Base-by-base conservation (phyloP, 1,284 basidiomycete genomes). In the Takashimella tepidaria region DNA sequence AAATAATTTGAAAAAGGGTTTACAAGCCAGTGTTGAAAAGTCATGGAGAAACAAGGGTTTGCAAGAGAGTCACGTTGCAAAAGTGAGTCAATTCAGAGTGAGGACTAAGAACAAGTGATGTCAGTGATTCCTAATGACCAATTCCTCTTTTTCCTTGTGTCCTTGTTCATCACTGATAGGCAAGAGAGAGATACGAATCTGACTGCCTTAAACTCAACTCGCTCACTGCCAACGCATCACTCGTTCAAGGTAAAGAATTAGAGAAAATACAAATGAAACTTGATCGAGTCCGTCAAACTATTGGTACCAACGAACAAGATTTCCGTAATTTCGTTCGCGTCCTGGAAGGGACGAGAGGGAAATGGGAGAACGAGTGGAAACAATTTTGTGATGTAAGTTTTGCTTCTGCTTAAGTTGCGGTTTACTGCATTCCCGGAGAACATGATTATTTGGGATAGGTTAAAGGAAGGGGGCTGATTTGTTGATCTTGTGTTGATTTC, bases 311-410 rank as follows among this genome's bases (percentile, higher is more conserved):
- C 72, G 91, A 95, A 74, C 82, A 86, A 25, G 95, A 99, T 65
- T 98, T 93, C 68, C 82, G 83, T 27, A 89, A 90, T 73, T 95
- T 92, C 73, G 84, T 90, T 8, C 83, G 83, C 52, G 87, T 86
- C 0, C 77, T 97, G 49, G 83, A 85, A 61, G 87, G 90, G 54
- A 96, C 91, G 20, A 83, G 82, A 45, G 79, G 78, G 54, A 88
- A 88, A 69, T 98, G 95, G 95, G 92, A 97, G 70, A 80, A 82
- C 53, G 88, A 91, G 59, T 99, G 95, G 95, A 96, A 91, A 74
- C 77, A 77, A 5, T 96, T 92, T 74, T 92, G 90, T 69, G 92
- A 97, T 60, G 76, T 79, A 51, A 64, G 74, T 66, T 25, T n/a
- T 11, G 19, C 24, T 25, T 53, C 3, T 4, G 12, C 23, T 45